phyloP scores from a whole-genome alignment of 148 eudicot genomes.

The Heliosperma pusillum region DNA sequence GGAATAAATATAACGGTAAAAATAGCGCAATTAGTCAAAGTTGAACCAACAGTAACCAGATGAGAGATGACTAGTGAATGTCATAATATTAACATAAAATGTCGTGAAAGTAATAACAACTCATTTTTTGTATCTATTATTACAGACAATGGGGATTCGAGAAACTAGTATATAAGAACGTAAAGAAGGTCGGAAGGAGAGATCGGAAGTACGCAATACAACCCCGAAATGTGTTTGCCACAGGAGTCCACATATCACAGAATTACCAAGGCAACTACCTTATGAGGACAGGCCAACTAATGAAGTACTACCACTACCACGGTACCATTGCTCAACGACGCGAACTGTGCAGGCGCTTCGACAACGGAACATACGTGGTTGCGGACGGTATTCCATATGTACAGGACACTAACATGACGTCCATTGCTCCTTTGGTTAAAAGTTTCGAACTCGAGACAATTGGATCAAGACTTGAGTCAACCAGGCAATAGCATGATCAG shows the following conservation, averaged over 20 bases:
- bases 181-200: conserved; percentile 51
- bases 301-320: conserved; percentile 76
- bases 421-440: not conserved
- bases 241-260: conserved; percentile 82
- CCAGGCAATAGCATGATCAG: not conserved
- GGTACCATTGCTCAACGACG: conserved; percentile 55
- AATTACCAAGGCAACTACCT: conserved; percentile 51
- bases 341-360: conserved; percentile 53
- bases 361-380: conserved; percentile 20
- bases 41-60: too few relatives aligned
- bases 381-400: not conserved
- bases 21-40: too few relatives aligned
- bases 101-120: too few relatives aligned
- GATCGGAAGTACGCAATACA: conserved; percentile 78
- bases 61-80: too few relatives aligned
- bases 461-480: not conserved
- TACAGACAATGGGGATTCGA: conserved; percentile 90
- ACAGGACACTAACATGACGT: not conserved
- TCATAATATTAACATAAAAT: too few relatives aligned
- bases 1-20: too few relatives aligned
- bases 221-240: conserved; percentile 63
- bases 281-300: conserved; percentile 37
- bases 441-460: not conserved
- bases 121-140: too few relatives aligned
- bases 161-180: conserved; percentile 70